Evolutionary conservation across 2,329 filamentous ascomycete species (phyloP).

Genomic region (Aureobasidium leucospermi): DNA sequence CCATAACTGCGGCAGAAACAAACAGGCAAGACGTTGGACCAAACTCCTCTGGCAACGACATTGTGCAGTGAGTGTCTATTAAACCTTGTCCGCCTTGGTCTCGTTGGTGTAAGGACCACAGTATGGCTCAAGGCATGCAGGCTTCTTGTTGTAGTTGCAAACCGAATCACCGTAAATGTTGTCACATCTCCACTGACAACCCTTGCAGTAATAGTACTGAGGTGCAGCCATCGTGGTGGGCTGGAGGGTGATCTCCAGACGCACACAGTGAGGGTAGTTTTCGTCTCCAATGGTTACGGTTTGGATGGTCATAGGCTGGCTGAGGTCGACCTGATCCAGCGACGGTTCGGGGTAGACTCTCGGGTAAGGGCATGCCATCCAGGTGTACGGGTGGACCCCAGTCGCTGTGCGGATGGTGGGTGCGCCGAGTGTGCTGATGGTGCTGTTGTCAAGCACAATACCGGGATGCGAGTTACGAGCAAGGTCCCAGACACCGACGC

Average conservation of each 20-base stretch:
- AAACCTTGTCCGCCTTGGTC: not conserved
- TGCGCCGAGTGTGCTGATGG: not conserved
- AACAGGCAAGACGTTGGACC: too few relatives aligned
- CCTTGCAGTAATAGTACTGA: constrained; percentile 3
- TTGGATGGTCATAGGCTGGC: not conserved
- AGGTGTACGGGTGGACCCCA: not conserved
- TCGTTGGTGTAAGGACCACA: not conserved
- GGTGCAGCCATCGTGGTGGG: not conserved
- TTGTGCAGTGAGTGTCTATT: too few relatives aligned
- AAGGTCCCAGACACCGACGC: not conserved
- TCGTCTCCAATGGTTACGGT: not conserved
- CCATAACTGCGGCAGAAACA: too few relatives aligned
- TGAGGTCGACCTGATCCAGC: not conserved
- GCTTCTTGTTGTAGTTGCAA: not conserved
- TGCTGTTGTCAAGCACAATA: not conserved
- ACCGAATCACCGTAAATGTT: not conserved
- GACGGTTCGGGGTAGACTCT: not conserved
- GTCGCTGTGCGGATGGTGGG: not conserved
- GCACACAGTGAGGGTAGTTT: not conserved
- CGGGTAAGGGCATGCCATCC: not conserved
- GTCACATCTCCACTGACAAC: not conserved
- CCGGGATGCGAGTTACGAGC: not conserved
- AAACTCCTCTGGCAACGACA: too few relatives aligned
- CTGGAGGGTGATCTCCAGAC: not conserved
- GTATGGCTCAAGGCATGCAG: not conserved